Percentiles rank a stretch among this genome's conserved stretches.
These are phyloP conservation scores for Rugosomyces carneus DNA, from an alignment of 1,284 basidiomycete genomes.

Conservation along the genomic window DNA sequence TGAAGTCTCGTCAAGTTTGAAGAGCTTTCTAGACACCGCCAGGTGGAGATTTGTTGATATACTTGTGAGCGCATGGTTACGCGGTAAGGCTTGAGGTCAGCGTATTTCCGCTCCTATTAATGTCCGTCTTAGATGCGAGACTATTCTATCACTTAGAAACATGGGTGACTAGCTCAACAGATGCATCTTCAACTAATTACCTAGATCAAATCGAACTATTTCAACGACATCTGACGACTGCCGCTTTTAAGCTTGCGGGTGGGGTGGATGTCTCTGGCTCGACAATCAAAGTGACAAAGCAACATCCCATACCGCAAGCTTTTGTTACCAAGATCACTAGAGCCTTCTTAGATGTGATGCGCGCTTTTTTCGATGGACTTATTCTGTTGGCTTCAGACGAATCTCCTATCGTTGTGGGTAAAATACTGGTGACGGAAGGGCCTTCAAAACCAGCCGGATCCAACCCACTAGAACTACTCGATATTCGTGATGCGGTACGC, in stretches of 20 bases:
- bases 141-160: slow-evolving; percentile 83
- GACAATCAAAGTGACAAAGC: slow-evolving; percentile 44
- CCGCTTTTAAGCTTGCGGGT: slow-evolving; percentile 80
- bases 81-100: slow-evolving; percentile 46
- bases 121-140: slow-evolving; percentile 68
- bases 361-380: slow-evolving; percentile 87
- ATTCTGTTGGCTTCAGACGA: slow-evolving; percentile 79
- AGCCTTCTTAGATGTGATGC: slow-evolving; percentile 84
- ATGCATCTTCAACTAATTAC: slow-evolving; percentile 57
- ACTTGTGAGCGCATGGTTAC: slow-evolving; percentile 75
- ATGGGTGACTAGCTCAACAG: slow-evolving; percentile 64
- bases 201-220: slow-evolving; percentile 77
- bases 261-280: slow-evolving; percentile 58
- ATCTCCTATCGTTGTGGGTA: slow-evolving; percentile 41
- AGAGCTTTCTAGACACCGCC: slow-evolving; percentile 72
- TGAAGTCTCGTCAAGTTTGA: slow-evolving; percentile 66
- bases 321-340: slow-evolving; percentile 75
- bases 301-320: slow-evolving; percentile 50
- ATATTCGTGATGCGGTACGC: slow-evolving; percentile 59
- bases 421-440: slow-evolving; percentile 28
- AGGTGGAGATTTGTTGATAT: slow-evolving; percentile 89
- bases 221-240: slow-evolving; percentile 76
- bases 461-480: slow-evolving; percentile 49
- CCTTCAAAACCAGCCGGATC: slow-evolving; percentile 26
- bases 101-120: not conserved